These are phyloP conservation scores for Vicia faba DNA, from an alignment of 306 rosid genomes.

Conservation along the genomic window DNA sequence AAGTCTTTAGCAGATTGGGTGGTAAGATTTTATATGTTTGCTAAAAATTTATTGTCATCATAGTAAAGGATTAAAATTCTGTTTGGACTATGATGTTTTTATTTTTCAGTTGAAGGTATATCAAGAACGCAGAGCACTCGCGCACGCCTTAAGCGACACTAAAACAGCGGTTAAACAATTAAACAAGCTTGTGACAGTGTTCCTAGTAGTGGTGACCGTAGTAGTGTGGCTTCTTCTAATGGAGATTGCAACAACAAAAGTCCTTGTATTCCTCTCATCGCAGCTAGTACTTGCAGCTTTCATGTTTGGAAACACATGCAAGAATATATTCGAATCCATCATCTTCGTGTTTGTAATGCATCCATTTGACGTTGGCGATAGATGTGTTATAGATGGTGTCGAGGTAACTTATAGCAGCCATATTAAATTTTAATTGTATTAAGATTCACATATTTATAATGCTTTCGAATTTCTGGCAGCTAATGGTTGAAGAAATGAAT, in stretches of 20 bases:
- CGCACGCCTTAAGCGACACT: constrained; percentile 83
- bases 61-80: constrained; percentile 4
- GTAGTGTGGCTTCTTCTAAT: constrained; percentile 80
- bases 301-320: constrained; percentile 95
- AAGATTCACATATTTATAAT: constrained; percentile 25
- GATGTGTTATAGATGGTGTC: constrained; percentile 79
- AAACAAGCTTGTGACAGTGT: constrained; percentile 64
- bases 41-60: background rate
- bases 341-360: constrained; percentile 94
- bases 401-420: constrained; percentile 52
- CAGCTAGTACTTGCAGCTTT: constrained; percentile 75
- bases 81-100: constrained; percentile 27
- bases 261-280: constrained; percentile 72
- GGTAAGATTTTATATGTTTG: constrained; percentile 55
- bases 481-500: constrained; percentile 95
- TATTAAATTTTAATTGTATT: background rate
- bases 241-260: constrained; percentile 91
- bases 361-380: constrained; percentile 96
- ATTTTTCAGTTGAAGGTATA: constrained; percentile 74
- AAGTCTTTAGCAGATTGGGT: constrained; percentile 76
- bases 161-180: constrained; percentile 90
- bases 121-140: constrained; percentile 80
- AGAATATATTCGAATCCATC: constrained; percentile 81
- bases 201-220: constrained; percentile 53
- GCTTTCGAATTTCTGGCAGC: constrained; percentile 45